A percentile compares a stretch with the other conserved stretches of the same genome.
phyloP scores from a whole-genome alignment of 176 grass and related monocot genomes.

The Calamus simplicifolius region DNA sequence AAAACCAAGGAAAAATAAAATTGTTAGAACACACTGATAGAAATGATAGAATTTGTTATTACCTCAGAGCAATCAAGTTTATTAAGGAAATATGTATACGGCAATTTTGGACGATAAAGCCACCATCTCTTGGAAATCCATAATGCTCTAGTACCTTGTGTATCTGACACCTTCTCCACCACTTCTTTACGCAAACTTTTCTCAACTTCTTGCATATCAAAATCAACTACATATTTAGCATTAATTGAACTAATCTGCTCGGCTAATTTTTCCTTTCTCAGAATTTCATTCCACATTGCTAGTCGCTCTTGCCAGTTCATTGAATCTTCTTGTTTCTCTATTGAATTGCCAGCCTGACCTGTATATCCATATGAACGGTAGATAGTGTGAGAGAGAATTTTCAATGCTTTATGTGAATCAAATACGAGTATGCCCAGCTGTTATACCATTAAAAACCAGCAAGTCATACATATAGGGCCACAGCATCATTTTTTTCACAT shows the following conservation, averaged over 20 bases:
- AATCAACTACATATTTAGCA: slow-evolving; percentile 43
- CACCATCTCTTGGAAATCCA: slow-evolving; percentile 39
- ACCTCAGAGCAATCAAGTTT: slow-evolving; percentile 30
- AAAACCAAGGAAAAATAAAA: too few relatives aligned
- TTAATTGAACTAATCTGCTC: slow-evolving; percentile 26
- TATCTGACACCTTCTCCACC: slow-evolving; percentile 13
- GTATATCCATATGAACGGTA: neutral
- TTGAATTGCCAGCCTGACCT: slow-evolving; percentile 2
- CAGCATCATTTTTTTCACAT: too few relatives aligned
- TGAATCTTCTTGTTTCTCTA: slow-evolving; percentile 2
- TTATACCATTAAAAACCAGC: too few relatives aligned
- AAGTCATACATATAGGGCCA: too few relatives aligned
- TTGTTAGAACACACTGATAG: too few relatives aligned
- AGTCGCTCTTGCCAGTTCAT: slow-evolving; percentile 25
- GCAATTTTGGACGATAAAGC: slow-evolving; percentile 28
- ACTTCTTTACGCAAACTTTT: slow-evolving; percentile 30
- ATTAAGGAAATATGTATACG: slow-evolving; percentile 23
- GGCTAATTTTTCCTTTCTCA: slow-evolving; percentile 21
- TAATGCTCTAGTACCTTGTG: slow-evolving; percentile 14
- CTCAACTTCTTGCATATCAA: slow-evolving; percentile 44
- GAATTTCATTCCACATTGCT: slow-evolving; percentile 27
- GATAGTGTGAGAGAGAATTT: neutral
- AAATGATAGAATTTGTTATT: neutral
- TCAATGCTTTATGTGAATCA: too few relatives aligned
- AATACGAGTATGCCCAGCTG: too few relatives aligned